Conservation (phyloP, 495 filamentous ascomycete species). For the Podospora sp. region DNA sequence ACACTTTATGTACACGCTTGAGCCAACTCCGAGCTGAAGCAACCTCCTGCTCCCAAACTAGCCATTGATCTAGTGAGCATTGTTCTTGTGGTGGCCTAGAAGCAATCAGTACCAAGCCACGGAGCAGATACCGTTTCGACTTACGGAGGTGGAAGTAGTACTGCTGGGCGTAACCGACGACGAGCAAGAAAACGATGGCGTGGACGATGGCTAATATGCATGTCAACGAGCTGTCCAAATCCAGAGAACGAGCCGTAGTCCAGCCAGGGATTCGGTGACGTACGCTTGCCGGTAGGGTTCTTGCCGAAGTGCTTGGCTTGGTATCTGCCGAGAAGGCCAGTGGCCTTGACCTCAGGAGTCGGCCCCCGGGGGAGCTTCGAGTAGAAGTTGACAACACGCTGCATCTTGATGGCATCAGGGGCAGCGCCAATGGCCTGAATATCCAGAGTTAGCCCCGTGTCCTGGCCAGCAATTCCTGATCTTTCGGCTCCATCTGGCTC, state of each 20-base stretch:
- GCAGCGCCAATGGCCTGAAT: constrained; percentile 83
- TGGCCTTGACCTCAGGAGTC: constrained; percentile 76
- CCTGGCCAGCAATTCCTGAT: not conserved
- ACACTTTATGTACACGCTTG: constrained; percentile 51
- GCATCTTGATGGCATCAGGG: constrained; percentile 93
- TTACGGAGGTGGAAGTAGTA: constrained; percentile 99
- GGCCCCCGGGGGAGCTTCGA: constrained; percentile 90
- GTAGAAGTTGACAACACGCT: constrained; percentile 96
- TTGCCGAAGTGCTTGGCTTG: constrained; percentile 93
- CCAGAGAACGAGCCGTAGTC: not conserved
- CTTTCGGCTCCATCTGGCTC: not conserved
- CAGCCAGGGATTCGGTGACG: constrained; percentile 33
- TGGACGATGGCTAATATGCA: constrained; percentile 75
- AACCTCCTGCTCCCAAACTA: constrained; percentile 13
- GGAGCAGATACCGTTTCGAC: constrained; percentile 36
- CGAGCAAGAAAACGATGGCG: constrained; percentile 71
- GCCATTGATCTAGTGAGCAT: constrained; percentile 73
- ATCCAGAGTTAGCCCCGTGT: constrained; percentile 36
- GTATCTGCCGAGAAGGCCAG: constrained; percentile 82
- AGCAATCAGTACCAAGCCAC: not conserved
- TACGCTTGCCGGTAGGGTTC: constrained; percentile 85
- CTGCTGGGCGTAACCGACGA: constrained; percentile 88
- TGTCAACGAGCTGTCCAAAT: constrained; percentile 22
- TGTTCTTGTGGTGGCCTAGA: constrained; percentile 98
- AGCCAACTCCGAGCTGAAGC: constrained; percentile 29